These are phyloP conservation scores for Ailanthus altissimus DNA, from an alignment of 345 rosid genomes.

Conservation along the genomic window DNA sequence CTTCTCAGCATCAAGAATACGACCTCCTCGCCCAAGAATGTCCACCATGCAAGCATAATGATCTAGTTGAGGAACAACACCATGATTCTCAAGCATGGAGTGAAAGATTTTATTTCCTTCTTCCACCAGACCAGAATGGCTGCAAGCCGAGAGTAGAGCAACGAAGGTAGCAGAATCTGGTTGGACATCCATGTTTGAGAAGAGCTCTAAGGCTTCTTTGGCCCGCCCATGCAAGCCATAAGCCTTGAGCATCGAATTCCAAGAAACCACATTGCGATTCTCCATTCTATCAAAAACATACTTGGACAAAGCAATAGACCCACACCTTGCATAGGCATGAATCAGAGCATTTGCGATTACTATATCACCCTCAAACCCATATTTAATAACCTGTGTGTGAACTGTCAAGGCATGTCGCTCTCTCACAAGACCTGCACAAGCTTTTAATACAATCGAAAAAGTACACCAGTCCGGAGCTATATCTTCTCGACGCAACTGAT, in stretches of 20 bases:
- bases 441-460: slow-evolving; percentile 73
- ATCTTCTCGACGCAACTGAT: slow-evolving; percentile 48
- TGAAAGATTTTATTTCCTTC: slow-evolving; percentile 64
- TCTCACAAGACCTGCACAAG: slow-evolving; percentile 76
- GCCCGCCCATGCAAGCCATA: slow-evolving; percentile 79
- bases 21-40: slow-evolving; percentile 82
- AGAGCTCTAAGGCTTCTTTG: slow-evolving; percentile 61
- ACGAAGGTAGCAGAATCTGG: slow-evolving; percentile 83
- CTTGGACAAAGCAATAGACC: slow-evolving; percentile 59
- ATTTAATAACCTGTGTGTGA: slow-evolving; percentile 64
- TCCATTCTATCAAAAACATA: slow-evolving; percentile 69
- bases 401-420: slow-evolving; percentile 55
- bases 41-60: slow-evolving; percentile 89
- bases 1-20: slow-evolving; percentile 57
- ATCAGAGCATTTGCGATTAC: slow-evolving; percentile 73
- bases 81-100: slow-evolving; percentile 52
- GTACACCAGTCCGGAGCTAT: slow-evolving; percentile 73
- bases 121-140: slow-evolving; percentile 83
- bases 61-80: slow-evolving; percentile 61
- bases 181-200: slow-evolving; percentile 51
- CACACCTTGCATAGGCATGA: slow-evolving; percentile 85
- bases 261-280: slow-evolving; percentile 57
- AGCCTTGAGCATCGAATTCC: slow-evolving; percentile 92
- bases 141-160: slow-evolving; percentile 79
- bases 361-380: slow-evolving; percentile 59